Percentiles rank a stretch among this genome's conserved stretches.
Evolutionary conservation across 2,329 filamentous ascomycete species (phyloP).

Genomic region (Akanthomyces dipterigenus): DNA sequence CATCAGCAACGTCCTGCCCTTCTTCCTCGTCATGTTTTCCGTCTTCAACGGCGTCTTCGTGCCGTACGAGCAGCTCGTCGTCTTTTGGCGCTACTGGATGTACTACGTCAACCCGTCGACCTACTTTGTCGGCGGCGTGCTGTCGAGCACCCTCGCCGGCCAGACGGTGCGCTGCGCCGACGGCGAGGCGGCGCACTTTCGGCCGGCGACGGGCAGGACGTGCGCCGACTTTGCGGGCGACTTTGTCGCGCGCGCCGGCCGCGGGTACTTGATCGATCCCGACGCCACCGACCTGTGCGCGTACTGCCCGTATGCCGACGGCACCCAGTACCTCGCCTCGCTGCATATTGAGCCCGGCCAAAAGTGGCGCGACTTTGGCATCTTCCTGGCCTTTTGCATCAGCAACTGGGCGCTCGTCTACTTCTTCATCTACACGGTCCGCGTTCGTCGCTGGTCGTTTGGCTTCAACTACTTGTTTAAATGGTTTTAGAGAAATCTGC

Average conservation of each 20-base stretch:
- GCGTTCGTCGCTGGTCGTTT: constrained; percentile 12
- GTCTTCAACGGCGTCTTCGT: constrained; percentile 74
- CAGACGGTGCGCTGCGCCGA: constrained; percentile 41
- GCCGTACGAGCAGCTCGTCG: constrained; percentile 56
- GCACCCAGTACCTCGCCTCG: constrained; percentile 56
- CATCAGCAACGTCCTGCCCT: constrained; percentile 68
- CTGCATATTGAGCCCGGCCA: constrained; percentile 44
- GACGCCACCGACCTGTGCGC: constrained; percentile 53
- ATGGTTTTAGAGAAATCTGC: constrained; percentile 1
- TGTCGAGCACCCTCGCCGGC: constrained; percentile 54
- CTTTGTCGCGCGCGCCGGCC: constrained; percentile 42
- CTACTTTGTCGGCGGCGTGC: constrained; percentile 65
- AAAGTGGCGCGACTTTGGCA: constrained; percentile 66
- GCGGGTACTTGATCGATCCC: constrained; percentile 59
- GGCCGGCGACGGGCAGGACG: constrained; percentile 56
- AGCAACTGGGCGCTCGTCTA: constrained; percentile 67
- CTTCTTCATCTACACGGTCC: constrained; percentile 62
- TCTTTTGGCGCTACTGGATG: constrained; percentile 67
- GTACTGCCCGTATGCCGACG: constrained; percentile 58
- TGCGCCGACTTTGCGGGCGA: constrained; percentile 57
- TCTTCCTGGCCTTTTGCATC: constrained; percentile 64
- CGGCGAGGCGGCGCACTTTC: constrained; percentile 39
- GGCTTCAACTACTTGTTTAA: constrained; percentile 9
- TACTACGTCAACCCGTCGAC: constrained; percentile 64
- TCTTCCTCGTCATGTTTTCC: constrained; percentile 74